Evolutionary conservation across 495 filamentous ascomycete genomes (phyloP).

Genomic region (Aspergillus mulundensis): DNA sequence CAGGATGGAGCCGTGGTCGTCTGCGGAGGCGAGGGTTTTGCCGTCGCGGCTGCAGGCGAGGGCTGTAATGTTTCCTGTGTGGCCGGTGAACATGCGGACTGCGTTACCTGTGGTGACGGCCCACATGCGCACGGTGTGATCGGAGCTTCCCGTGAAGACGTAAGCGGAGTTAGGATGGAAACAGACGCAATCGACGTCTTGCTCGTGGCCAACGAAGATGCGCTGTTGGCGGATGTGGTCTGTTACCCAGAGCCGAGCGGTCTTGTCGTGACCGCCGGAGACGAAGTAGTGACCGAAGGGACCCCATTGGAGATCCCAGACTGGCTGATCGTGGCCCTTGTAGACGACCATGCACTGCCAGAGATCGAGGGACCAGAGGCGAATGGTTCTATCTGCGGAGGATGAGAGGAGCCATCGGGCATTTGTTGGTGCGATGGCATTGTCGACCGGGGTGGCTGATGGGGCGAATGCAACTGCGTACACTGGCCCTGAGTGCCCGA

Average conservation of each 20-base stretch:
- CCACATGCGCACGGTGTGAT: conserved; percentile 97
- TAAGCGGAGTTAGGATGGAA: conserved; percentile 95
- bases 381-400: conserved; percentile 79
- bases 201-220: conserved; percentile 87
- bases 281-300: conserved; percentile 94
- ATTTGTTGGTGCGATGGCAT: conserved; percentile 52
- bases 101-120: conserved; percentile 77
- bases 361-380: conserved; percentile 87
- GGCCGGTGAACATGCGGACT: conserved; percentile 88
- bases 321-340: conserved; percentile 81
- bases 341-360: conserved; percentile 91
- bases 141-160: conserved; percentile 82
- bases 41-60: conserved; percentile 83
- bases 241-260: conserved; percentile 83
- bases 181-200: conserved; percentile 74
- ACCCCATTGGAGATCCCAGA: conserved; percentile 87
- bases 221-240: conserved; percentile 87
- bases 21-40: conserved; percentile 81
- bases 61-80: conserved; percentile 76
- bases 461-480: conserved; percentile 91
- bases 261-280: conserved; percentile 81
- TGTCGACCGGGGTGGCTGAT: conserved; percentile 52
- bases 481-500: conserved; percentile 86
- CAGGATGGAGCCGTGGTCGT: conserved; percentile 78
- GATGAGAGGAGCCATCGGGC: conserved; percentile 77